Conservation (phyloP, 805 yeast genomes). For the Tetrapisispora phaffii region DNA sequence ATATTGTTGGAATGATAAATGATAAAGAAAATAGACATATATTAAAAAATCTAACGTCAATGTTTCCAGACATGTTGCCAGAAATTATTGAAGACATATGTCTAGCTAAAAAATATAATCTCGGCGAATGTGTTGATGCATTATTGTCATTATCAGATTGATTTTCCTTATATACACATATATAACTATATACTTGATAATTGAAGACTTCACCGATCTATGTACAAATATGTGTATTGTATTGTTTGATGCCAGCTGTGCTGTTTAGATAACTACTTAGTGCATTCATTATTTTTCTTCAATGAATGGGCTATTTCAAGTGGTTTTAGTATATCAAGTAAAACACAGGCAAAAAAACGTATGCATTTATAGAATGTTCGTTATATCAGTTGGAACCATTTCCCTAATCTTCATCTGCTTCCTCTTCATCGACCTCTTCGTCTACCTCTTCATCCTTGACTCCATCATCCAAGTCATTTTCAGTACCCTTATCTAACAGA, state of each 20-base stretch:
- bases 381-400: no score
- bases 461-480: background rate
- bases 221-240: background rate
- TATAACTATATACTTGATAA: background rate
- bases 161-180: background rate
- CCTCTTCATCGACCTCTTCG: slow-evolving; percentile 24
- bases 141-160: slow-evolving; percentile 20
- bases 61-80: slow-evolving; percentile 68
- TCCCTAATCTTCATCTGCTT: slow-evolving; percentile 18
- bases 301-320: no score
- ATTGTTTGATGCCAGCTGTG: background rate
- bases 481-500: background rate
- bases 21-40: slow-evolving; percentile 36
- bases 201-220: background rate
- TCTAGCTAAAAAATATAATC: slow-evolving; percentile 49
- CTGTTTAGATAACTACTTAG: no score
- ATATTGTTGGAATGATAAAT: slow-evolving; percentile 31
- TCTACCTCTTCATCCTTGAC: slow-evolving; percentile 3
- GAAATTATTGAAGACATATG: slow-evolving; percentile 65
- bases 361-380: no score
- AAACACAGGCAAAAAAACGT: no score
- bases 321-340: no score
- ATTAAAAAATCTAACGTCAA: slow-evolving; percentile 43
- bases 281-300: no score
- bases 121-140: slow-evolving; percentile 66